Conservation (phyloP, 2,329 filamentous ascomycete genomes). For the Diaporthe amygdali region DNA sequence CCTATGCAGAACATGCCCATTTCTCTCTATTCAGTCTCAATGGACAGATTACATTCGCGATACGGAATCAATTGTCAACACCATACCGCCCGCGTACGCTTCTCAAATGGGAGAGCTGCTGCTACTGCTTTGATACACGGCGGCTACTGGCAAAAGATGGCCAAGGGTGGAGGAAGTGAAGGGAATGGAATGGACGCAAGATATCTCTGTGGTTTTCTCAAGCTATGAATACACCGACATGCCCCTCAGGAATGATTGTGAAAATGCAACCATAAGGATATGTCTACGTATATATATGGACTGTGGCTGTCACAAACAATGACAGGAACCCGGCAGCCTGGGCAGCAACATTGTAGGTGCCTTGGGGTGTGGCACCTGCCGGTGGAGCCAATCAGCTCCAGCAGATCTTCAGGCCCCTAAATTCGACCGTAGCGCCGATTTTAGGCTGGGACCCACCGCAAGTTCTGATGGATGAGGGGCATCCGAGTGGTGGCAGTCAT, state of each 20-base stretch:
- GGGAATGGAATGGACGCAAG: neutral
- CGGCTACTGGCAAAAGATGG: constrained; percentile 4
- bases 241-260: neutral
- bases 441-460: constrained; percentile 22
- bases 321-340: neutral
- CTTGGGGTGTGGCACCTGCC: neutral
- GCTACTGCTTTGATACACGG: neutral
- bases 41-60: constrained; percentile 1
- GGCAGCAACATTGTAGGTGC: neutral
- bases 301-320: neutral
- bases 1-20: neutral
- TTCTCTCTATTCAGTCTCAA: neutral
- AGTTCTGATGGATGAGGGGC: constrained; percentile 26
- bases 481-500: constrained; percentile 15
- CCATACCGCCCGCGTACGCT: neutral
- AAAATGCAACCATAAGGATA: neutral
- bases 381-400: constrained; percentile 14
- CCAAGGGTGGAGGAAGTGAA: neutral
- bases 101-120: neutral
- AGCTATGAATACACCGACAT: constrained; percentile 22
- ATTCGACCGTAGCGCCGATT: constrained; percentile 10
- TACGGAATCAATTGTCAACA: neutral
- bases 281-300: neutral
- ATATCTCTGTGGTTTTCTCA: constrained; percentile 1
- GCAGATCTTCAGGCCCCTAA: constrained; percentile 8